Evolutionary conservation across 2,329 filamentous ascomycete species (phyloP).

Genomic region (Pestalotiopsis sp.): DNA sequence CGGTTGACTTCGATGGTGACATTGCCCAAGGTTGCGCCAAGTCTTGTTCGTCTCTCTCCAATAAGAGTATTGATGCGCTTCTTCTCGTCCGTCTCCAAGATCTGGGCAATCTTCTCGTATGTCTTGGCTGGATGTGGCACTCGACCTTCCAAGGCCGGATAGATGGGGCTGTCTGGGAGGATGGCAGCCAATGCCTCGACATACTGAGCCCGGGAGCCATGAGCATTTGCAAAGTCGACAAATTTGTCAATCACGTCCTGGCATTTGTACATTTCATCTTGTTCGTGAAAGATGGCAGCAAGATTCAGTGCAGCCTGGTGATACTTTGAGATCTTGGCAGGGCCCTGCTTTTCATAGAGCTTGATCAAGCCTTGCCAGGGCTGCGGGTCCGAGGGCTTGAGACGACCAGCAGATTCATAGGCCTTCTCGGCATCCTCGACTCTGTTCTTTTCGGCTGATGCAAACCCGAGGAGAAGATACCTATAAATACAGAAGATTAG

Average conservation of each 20-base stretch:
- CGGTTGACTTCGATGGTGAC: constrained; percentile 86
- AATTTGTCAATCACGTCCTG: constrained; percentile 79
- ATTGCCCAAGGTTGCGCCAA: constrained; percentile 81
- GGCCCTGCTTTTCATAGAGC: constrained; percentile 78
- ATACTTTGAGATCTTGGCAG: constrained; percentile 72
- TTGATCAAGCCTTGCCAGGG: constrained; percentile 90
- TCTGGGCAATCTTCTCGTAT: constrained; percentile 80
- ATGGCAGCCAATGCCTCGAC: constrained; percentile 75
- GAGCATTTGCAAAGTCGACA: constrained; percentile 69
- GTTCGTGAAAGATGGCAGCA: constrained; percentile 72
- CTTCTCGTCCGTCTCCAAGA: constrained; percentile 84
- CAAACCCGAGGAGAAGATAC: constrained; percentile 85
- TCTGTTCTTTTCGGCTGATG: constrained; percentile 75
- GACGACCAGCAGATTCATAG: constrained; percentile 71
- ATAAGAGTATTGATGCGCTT: constrained; percentile 89
- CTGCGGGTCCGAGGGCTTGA: constrained; percentile 77
- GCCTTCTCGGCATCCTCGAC: constrained; percentile 74
- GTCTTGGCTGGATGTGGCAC: constrained; percentile 79
- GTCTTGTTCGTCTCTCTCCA: constrained; percentile 81
- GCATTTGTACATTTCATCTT: constrained; percentile 65
- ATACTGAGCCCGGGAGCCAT: constrained; percentile 75
- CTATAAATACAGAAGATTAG: constrained; percentile 38
- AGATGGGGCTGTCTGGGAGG: constrained; percentile 80
- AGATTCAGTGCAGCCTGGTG: constrained; percentile 73
- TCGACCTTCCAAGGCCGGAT: constrained; percentile 80